Base-by-base conservation (phyloP, 805 yeast genomes). In the Wickerhamomyces xylosicus region DNA sequence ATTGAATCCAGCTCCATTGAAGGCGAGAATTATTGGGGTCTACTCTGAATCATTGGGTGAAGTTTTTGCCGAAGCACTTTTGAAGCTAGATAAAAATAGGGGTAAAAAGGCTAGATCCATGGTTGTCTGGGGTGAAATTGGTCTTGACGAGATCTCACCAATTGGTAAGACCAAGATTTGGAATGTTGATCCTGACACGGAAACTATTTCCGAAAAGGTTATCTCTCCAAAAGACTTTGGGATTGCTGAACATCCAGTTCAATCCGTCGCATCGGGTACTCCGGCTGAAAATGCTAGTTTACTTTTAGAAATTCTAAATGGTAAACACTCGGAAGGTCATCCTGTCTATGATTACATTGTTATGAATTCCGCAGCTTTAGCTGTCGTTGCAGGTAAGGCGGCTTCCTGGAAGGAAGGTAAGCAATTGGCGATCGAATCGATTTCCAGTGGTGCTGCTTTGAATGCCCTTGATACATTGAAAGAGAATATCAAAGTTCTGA, bases 111-210 rank as follows among this genome's bases (percentile, higher is more conserved):
- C 63, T 1, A 64, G 56, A 38, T 84, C 95, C 1, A 74, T 89
- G 75, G 83, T 92, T 17, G 99, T 92, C 16, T 90, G 84, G 77
- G 99, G 99, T 11, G 79, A 79, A 38, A 75, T 84, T 36, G 95
- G 96, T 0, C 65, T 92, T 22, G 99, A 92, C 56, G 98, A 92
- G 62, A 83, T 92, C 28, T 81, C 96, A 2, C 96, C 97, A 2
- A 74, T 80, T 22, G 97, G 97, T 0, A 60, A 65, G 39, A 81
- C 96, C 3, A 74, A 74, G 41, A 75, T 80, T 44, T 92, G 99
- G 99, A 65, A 70, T 38, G 72, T 81, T 2, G 66, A 65, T 37
- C 63, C 69, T 29, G 51, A 55, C 13, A 54, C 65, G 2, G 73
- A 69, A 0, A 52, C 58, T 18, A 64, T 74, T 20, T 58, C 66